Conservation (phyloP, 1,284 basidiomycete genomes). For the Tilletia caries region DNA sequence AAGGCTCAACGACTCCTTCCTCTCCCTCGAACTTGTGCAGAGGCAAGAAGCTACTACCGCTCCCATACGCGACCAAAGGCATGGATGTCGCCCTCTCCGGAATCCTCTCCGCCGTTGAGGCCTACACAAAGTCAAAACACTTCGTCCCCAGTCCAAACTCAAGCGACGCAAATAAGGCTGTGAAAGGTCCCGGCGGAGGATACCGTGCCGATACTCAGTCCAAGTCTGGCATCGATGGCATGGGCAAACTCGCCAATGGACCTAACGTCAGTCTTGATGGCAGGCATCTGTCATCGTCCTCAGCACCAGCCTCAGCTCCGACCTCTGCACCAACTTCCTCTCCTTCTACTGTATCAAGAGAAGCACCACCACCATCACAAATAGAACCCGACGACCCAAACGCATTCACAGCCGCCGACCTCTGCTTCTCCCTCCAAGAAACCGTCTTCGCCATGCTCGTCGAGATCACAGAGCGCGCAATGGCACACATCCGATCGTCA, state of each 20-base stretch:
- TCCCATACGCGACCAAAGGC: conserved; percentile 96
- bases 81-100: conserved; percentile 98
- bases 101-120: conserved; percentile 81
- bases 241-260: conserved; percentile 46
- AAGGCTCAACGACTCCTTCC: no score
- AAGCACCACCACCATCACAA: neutral
- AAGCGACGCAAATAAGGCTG: conserved; percentile 10
- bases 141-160: conserved; percentile 18
- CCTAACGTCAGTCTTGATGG: conserved; percentile 38
- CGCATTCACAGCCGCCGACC: conserved; percentile 79
- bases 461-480: conserved; percentile 96
- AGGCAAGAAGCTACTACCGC: conserved; percentile 64
- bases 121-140: conserved; percentile 62
- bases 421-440: conserved; percentile 96
- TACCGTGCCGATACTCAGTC: neutral
- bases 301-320: neutral
- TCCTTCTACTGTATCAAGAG: neutral
- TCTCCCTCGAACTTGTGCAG: neutral
- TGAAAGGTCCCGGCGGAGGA: conserved; percentile 15
- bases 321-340: no score
- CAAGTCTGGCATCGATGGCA: conserved; percentile 7
- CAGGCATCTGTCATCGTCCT: conserved; percentile 27
- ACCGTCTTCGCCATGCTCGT: conserved; percentile 98
- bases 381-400: conserved; percentile 10
- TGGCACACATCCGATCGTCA: conserved; percentile 94